Percentiles rank a stretch among this genome's conserved stretches.
Conservation (phyloP, 371 early-diverging fungal species). For the Apophysomyces elegans region DNA sequence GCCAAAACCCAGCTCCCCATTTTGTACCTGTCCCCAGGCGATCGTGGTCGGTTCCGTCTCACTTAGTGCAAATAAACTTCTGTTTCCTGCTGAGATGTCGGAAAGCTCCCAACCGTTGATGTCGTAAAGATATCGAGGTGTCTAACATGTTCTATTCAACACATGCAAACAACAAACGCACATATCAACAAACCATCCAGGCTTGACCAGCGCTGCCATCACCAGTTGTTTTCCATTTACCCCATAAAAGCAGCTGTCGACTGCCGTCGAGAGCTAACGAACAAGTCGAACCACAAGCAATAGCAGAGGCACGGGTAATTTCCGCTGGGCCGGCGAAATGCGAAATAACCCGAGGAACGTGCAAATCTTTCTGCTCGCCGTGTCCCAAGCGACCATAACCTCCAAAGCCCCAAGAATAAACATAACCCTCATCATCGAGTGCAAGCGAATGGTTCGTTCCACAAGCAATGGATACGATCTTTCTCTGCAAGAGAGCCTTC, state of each 20-base stretch:
- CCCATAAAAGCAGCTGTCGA: slow-evolving; percentile 46
- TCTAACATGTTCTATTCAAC: slow-evolving; percentile 9
- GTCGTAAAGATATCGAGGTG: slow-evolving; percentile 43
- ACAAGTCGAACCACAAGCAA: slow-evolving; percentile 48
- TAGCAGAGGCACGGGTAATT: slow-evolving; percentile 32
- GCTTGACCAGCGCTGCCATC: slow-evolving; percentile 53
- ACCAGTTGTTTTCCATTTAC: slow-evolving; percentile 56
- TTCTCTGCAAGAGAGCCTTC: slow-evolving; percentile 28
- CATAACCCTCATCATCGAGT: slow-evolving; percentile 43
- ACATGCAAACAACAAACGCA: not conserved
- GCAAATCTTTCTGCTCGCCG: slow-evolving; percentile 41
- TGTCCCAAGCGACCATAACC: slow-evolving; percentile 61
- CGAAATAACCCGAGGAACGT: slow-evolving; percentile 38
- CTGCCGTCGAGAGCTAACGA: slow-evolving; percentile 50
- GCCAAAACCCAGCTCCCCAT: slow-evolving; percentile 46
- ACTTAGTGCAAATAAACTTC: slow-evolving; percentile 40
- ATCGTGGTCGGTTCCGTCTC: slow-evolving; percentile 35
- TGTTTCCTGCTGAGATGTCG: slow-evolving; percentile 38
- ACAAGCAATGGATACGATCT: slow-evolving; percentile 41
- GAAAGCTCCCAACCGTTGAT: slow-evolving; percentile 48
- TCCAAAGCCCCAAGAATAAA: slow-evolving; percentile 65
- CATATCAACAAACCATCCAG: slow-evolving; percentile 37
- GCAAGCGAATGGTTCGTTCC: slow-evolving; percentile 64
- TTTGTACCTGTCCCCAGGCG: slow-evolving; percentile 50
- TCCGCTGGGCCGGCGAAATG: slow-evolving; percentile 36